Percentiles rank a stretch among this genome's conserved stretches.
Conservation (phyloP, 352 stramenopile genomes). For the Globisporangium sylvaticum region DNA sequence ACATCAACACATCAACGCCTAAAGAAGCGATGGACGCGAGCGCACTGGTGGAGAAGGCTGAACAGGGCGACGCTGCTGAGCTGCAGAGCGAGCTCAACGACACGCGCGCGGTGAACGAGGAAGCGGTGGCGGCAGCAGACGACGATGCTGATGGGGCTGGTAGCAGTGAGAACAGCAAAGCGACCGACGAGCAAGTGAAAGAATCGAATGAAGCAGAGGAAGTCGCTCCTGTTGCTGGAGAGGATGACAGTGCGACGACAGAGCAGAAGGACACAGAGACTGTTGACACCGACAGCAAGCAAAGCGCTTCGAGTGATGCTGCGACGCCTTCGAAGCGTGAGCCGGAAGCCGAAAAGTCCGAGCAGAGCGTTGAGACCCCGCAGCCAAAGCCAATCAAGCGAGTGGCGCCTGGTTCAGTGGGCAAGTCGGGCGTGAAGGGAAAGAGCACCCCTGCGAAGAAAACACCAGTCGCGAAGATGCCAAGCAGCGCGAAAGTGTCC, state of each 20-base stretch:
- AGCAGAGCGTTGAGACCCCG: conserved; percentile 3
- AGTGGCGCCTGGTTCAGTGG: conserved; percentile 4
- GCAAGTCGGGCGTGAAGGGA: conserved; percentile 7
- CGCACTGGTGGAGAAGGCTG: not conserved
- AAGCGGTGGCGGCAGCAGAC: too few species aligned
- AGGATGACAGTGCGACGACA: not conserved
- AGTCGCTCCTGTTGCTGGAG: not conserved
- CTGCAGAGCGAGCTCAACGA: not conserved
- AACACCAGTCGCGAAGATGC: conserved; percentile 13
- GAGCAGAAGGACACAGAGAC: not conserved
- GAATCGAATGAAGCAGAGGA: not conserved
- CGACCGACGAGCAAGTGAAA: not conserved
- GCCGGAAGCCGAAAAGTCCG: not conserved
- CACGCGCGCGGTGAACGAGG: not conserved
- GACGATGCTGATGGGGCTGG: not conserved
- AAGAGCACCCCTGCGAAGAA: conserved; percentile 9
- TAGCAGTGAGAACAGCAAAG: not conserved
- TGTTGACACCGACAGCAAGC: not conserved
- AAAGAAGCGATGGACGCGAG: not conserved
- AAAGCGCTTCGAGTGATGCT: not conserved
- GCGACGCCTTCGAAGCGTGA: not conserved
- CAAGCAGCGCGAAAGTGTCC: conserved; percentile 12
- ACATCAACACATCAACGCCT: not conserved
- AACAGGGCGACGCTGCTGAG: not conserved
- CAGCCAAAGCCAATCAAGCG: conserved; percentile 13